Percentiles rank a stretch among this genome's conserved stretches.
These are phyloP conservation scores for Persicaria maculosa DNA, from an alignment of 148 eudicot genomes.

Conservation along the genomic window DNA sequence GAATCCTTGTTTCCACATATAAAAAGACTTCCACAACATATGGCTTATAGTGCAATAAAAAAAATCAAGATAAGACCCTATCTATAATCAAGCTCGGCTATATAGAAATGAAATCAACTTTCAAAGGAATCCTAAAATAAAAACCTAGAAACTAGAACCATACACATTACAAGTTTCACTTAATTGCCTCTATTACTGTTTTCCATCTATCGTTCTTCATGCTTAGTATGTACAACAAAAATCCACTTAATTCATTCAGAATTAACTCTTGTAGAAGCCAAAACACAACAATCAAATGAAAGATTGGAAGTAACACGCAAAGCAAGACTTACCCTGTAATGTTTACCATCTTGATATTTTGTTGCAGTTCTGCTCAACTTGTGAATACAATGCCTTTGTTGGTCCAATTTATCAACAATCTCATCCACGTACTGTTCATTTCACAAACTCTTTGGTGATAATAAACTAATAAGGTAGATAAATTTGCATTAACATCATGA, in stretches of 20 bases:
- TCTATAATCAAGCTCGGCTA: neutral
- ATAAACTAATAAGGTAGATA: neutral
- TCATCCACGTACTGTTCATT: conserved; percentile 82
- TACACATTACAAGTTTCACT: neutral
- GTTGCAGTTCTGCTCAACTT: conserved; percentile 74
- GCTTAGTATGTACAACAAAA: too few species aligned
- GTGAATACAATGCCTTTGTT: conserved; percentile 40
- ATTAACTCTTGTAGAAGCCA: neutral
- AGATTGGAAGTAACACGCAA: neutral
- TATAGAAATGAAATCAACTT: neutral
- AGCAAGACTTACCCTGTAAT: conserved; percentile 58
- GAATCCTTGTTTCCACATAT: neutral
- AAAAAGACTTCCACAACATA: neutral
- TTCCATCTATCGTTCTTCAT: too few species aligned
- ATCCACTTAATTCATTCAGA: neutral
- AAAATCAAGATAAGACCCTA: neutral
- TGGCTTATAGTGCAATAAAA: neutral
- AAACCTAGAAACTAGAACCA: neutral
- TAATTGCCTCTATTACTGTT: too few species aligned
- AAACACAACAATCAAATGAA: neutral
- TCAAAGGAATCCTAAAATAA: neutral
- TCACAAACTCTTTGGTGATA: conserved; percentile 12
- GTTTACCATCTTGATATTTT: conserved; percentile 74
- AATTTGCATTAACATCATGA: conserved; percentile 1
- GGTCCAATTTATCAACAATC: conserved; percentile 69